Conservation (phyloP, 176 grass and related monocot species). For the Sorghum bicolor region Sorghum_bicolor_NCBIv3 NC_012873.2:43808501-43809000, state of each 20-base stretch:
- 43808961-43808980: constrained; percentile 82
- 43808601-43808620: background rate
- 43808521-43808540: background rate
- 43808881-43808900: constrained; percentile 72
- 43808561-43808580: background rate
- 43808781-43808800: constrained; percentile 84
- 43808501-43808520: background rate
- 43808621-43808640: background rate
- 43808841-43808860: constrained; percentile 87
- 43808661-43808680: background rate
- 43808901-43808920: constrained; percentile 65
- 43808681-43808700: background rate
- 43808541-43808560: background rate
- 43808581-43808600: background rate
- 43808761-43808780: constrained; percentile 69
- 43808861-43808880: constrained; percentile 87
- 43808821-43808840: constrained; percentile 91
- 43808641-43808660: background rate
- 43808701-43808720: background rate
- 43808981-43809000: background rate
- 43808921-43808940: constrained; percentile 77
- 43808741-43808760: background rate
- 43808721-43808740: background rate
- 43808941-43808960: constrained; percentile 67
- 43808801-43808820: constrained; percentile 87